These are phyloP conservation scores for Metschnikowia colocasiae DNA, from an alignment of 805 yeast species.

Conservation along the genomic window DNA sequence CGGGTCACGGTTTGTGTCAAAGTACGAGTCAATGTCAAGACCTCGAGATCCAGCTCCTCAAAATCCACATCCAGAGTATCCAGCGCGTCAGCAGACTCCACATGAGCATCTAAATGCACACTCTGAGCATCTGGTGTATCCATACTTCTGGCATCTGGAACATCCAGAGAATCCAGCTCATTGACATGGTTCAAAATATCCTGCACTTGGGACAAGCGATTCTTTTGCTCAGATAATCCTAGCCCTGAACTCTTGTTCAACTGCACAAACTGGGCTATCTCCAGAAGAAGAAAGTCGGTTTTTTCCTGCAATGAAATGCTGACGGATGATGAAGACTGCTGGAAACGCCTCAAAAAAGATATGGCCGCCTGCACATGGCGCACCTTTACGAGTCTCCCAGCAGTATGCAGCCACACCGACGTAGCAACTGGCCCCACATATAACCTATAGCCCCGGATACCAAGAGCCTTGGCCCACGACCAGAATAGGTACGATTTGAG, in stretches of 20 bases:
- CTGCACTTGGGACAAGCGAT: constrained; percentile 6
- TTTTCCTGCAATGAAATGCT: constrained; percentile 13
- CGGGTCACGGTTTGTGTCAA: constrained; percentile 11
- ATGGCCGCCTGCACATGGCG: not conserved
- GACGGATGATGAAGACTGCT: constrained; percentile 8
- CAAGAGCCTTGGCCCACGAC: not conserved
- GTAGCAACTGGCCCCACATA: constrained; percentile 3
- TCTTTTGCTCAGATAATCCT: constrained; percentile 2
- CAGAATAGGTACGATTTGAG: constrained; percentile 3
- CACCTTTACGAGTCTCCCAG: not conserved
- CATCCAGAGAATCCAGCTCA: not conserved
- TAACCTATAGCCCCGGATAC: not conserved
- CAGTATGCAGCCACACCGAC: not conserved
- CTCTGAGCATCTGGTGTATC: not conserved
- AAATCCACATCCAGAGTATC: not conserved
- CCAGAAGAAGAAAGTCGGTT: constrained; percentile 14
- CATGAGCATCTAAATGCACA: no score
- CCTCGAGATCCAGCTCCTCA: not conserved
- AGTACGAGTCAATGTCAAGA: constrained; percentile 1
- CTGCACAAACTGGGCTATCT: constrained; percentile 8
- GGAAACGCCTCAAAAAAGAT: not conserved
- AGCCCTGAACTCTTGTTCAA: constrained; percentile 4
- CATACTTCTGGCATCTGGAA: not conserved
- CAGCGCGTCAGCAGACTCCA: not conserved
- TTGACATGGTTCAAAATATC: constrained; percentile 10